phyloP scores from a whole-genome alignment of 768 basidiomycete species.

The Naganishia randhawae region DNA sequence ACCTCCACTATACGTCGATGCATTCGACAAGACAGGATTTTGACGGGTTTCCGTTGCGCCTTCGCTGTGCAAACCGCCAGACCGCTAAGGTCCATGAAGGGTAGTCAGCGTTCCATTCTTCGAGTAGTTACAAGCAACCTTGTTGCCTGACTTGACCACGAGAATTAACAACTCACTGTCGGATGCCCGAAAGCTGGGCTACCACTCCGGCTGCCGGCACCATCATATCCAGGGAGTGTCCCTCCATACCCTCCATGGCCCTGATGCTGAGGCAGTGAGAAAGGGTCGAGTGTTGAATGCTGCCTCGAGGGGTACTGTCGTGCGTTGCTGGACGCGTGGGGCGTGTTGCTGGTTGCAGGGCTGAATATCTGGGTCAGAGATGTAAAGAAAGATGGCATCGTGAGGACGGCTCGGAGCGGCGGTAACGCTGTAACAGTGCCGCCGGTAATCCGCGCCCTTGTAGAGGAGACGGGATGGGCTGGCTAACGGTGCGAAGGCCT shows the following conservation, averaged over 20 bases:
- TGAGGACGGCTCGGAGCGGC: background rate
- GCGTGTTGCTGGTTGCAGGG: background rate
- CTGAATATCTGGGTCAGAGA: conserved; percentile 20
- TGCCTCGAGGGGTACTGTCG: conserved; percentile 5
- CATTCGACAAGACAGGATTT: conserved; percentile 10
- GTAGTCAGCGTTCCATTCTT: background rate
- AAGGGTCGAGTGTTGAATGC: conserved; percentile 16
- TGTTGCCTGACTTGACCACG: background rate
- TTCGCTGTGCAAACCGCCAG: conserved; percentile 1
- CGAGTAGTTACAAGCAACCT: background rate
- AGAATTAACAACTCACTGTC: background rate
- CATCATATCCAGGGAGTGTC: conserved; percentile 7
- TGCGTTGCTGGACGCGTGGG: conserved; percentile 8
- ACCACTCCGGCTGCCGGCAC: conserved; percentile 20
- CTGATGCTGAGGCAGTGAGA: conserved; percentile 22
- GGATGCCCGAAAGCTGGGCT: conserved; percentile 24
- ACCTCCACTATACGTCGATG: conserved; percentile 1
- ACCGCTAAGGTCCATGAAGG: background rate
- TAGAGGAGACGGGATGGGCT: no score
- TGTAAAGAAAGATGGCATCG: conserved; percentile 25
- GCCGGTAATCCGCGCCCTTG: background rate
- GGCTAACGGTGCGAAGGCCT: no score
- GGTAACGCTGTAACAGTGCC: background rate
- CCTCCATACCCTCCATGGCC: conserved; percentile 9
- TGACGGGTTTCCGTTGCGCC: conserved; percentile 6